phyloP scores from a whole-genome alignment of 2,329 filamentous ascomycete genomes.

The Rhinocladiella similis region DNA sequence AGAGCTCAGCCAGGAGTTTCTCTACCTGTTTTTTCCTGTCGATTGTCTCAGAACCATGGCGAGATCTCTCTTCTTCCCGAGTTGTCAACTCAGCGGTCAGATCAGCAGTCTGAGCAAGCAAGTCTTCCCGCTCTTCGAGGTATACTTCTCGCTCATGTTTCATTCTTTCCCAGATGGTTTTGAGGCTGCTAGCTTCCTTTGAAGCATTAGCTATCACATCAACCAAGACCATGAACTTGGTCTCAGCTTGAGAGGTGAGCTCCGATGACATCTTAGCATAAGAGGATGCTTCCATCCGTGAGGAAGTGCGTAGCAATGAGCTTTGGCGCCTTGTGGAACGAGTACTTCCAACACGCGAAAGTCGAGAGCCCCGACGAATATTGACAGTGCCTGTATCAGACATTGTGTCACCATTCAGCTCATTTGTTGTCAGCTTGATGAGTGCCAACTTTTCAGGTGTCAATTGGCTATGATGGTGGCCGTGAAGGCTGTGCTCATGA shows the following conservation, averaged over 20 bases:
- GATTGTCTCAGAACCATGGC: constrained; percentile 22
- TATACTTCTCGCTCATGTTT: constrained; percentile 34
- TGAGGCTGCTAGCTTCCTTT: constrained; percentile 33
- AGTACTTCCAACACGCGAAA: constrained; percentile 1
- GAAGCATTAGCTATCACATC: constrained; percentile 34
- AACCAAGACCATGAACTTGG: constrained; percentile 35
- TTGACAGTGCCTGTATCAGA: constrained; percentile 5
- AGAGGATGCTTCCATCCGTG: constrained; percentile 1
- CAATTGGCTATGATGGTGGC: neutral
- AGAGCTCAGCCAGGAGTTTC: constrained; percentile 34
- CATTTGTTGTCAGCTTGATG: constrained; percentile 6
- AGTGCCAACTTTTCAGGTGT: constrained; percentile 10
- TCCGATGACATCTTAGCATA: constrained; percentile 31
- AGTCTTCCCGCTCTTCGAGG: constrained; percentile 32
- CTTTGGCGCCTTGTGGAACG: constrained; percentile 11
- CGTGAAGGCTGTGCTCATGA: neutral
- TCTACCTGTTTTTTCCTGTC: constrained; percentile 30
- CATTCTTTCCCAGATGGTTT: constrained; percentile 33
- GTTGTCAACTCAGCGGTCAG: constrained; percentile 31
- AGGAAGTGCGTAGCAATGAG: constrained; percentile 6
- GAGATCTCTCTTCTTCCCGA: constrained; percentile 28
- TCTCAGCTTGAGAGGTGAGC: constrained; percentile 32
- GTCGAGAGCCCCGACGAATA: neutral
- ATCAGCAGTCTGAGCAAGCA: constrained; percentile 33
- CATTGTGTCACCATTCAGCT: constrained; percentile 5